Conservation (phyloP, 257 asterid species). For the Thymus mandschuricus region DNA sequence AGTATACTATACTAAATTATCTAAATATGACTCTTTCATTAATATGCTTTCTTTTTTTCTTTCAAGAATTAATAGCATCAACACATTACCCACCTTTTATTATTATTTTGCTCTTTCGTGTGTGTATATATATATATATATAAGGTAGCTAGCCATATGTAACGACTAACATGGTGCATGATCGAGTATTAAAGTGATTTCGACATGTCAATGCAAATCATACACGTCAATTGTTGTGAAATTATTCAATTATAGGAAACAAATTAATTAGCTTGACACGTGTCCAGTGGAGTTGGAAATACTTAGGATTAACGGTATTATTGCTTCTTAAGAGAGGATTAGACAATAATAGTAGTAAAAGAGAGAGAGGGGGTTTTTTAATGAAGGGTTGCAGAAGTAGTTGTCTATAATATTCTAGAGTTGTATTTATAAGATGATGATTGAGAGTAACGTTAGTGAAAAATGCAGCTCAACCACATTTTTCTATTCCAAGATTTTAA, state of each 20-base stretch:
- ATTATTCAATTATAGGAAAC: background rate
- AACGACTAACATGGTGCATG: too few relatives aligned
- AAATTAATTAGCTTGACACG: background rate
- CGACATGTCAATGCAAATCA: background rate
- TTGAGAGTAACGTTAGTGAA: background rate
- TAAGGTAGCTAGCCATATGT: too few relatives aligned
- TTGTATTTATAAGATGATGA: background rate
- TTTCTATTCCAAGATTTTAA: background rate
- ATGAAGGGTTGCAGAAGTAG: background rate
- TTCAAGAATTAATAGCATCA: too few relatives aligned
- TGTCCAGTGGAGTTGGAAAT: background rate
- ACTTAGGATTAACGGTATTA: too few relatives aligned
- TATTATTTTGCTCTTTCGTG: too few relatives aligned
- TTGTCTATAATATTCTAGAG: background rate
- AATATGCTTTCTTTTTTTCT: too few relatives aligned
- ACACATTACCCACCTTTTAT: too few relatives aligned
- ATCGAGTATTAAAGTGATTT: background rate
- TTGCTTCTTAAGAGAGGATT: background rate
- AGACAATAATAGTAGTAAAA: too few relatives aligned
- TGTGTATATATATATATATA: too few relatives aligned
- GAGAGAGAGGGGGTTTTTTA: background rate
- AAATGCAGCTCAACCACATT: constrained; percentile 20
- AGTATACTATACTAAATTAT: too few relatives aligned
- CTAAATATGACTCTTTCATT: too few relatives aligned
- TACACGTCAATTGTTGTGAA: background rate